Conservation (phyloP, 441 rosid genomes). For the Mallotus japonicus region DNA sequence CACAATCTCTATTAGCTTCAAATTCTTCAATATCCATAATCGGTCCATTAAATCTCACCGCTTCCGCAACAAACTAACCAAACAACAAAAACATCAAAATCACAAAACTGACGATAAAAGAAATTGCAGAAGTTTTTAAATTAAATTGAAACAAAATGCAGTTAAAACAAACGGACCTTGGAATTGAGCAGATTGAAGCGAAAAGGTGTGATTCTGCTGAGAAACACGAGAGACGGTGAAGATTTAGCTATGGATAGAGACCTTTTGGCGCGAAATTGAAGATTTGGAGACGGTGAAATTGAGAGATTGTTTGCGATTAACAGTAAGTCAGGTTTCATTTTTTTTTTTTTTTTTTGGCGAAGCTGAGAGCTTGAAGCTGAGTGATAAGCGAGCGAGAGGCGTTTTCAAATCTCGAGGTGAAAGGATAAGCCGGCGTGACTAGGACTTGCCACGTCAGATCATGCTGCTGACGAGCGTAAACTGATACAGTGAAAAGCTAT, state of each 20-base stretch:
- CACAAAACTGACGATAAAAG: background rate
- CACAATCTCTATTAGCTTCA: slow-evolving; percentile 43
- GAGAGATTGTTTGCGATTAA: slow-evolving; percentile 14
- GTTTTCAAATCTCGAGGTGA: background rate
- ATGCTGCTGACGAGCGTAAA: background rate
- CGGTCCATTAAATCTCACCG: slow-evolving; percentile 66
- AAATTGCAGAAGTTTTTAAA: no score
- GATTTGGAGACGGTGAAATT: background rate
- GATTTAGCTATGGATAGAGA: background rate
- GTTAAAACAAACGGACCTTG: slow-evolving; percentile 20
- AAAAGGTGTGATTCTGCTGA: slow-evolving; percentile 20
- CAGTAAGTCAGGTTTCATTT: slow-evolving; percentile 19
- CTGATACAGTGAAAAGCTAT: background rate
- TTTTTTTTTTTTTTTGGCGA: no score
- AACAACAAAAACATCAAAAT: background rate
- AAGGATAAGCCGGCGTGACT: background rate
- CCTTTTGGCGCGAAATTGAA: slow-evolving; percentile 4
- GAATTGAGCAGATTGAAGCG: slow-evolving; percentile 17
- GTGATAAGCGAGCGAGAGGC: background rate
- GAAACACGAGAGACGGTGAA: slow-evolving; percentile 22
- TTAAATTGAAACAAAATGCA: background rate
- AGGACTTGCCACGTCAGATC: slow-evolving; percentile 14
- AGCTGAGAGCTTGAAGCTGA: no score
- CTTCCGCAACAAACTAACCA: slow-evolving; percentile 40
- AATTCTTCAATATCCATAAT: slow-evolving; percentile 33